Evolutionary conservation across 176 grass and related monocot genomes (phyloP).

Genomic region (Aegilops speltoides): DNA sequence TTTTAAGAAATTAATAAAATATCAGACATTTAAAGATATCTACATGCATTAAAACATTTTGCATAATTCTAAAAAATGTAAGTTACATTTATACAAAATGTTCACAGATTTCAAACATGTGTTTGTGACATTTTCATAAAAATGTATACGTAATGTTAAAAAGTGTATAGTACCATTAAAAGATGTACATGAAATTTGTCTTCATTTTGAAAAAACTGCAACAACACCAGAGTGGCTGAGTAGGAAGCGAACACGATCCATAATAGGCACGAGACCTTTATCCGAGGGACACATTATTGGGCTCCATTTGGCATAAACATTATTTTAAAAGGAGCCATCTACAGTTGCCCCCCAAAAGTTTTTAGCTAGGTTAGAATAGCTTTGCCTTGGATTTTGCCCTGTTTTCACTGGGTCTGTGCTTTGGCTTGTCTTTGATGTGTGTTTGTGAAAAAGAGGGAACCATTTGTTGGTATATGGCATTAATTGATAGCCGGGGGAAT

Average conservation of each 20-base stretch:
- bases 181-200: neutral
- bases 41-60: too few species aligned
- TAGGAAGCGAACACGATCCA: slow-evolving; percentile 56
- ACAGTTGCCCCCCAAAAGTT: too few species aligned
- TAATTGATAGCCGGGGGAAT: neutral
- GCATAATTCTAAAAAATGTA: too few species aligned
- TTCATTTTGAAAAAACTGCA: neutral
- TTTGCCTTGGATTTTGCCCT: neutral
- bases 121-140: too few species aligned
- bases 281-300: slow-evolving; percentile 60
- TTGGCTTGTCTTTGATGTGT: neutral
- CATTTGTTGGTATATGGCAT: slow-evolving; percentile 3
- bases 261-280: slow-evolving; percentile 28
- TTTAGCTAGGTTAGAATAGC: neutral
- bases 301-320: neutral
- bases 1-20: too few species aligned
- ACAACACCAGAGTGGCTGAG: neutral
- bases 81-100: too few species aligned
- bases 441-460: neutral
- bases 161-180: too few species aligned
- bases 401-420: neutral
- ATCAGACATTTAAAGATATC: too few species aligned
- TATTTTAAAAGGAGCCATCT: neutral
- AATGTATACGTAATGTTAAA: too few species aligned
- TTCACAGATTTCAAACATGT: too few species aligned